Conservation (phyloP, 768 basidiomycete species). For the Lyophyllum semitale region DNA sequence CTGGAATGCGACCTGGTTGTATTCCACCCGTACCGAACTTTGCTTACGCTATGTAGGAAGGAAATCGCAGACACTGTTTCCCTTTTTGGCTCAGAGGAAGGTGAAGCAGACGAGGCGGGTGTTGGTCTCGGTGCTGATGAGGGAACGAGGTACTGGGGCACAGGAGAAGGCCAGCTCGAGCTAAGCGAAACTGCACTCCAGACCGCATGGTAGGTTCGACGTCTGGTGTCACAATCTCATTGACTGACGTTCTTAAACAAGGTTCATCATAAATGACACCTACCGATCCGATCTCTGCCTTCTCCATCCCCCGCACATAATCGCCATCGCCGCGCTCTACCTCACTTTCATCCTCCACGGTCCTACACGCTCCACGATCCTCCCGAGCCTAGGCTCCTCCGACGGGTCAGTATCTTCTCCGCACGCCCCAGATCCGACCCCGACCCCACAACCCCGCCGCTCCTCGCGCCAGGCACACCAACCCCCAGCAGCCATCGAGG, state of each 20-base stretch:
- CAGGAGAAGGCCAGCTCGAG: slow-evolving; percentile 77
- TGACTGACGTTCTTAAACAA: slow-evolving; percentile 27
- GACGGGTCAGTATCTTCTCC: slow-evolving; percentile 13
- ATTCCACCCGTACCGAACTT: slow-evolving; percentile 93
- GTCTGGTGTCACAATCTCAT: background rate
- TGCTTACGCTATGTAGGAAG: slow-evolving; percentile 74
- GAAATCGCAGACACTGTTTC: slow-evolving; percentile 43
- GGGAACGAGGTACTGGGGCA: slow-evolving; percentile 76
- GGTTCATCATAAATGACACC: slow-evolving; percentile 97
- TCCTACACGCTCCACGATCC: slow-evolving; percentile 48
- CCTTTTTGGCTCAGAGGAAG: slow-evolving; percentile 42
- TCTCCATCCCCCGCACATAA: slow-evolving; percentile 92
- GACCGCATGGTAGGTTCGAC: slow-evolving; percentile 76
- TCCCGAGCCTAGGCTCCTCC: slow-evolving; percentile 28
- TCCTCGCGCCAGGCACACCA: slow-evolving; percentile 51
- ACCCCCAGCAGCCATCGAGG: slow-evolving; percentile 21
- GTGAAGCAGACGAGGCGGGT: slow-evolving; percentile 60
- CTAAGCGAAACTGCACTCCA: slow-evolving; percentile 79
- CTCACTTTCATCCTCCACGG: slow-evolving; percentile 79
- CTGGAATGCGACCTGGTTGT: slow-evolving; percentile 92
- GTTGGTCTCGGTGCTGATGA: slow-evolving; percentile 47
- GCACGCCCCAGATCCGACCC: slow-evolving; percentile 8
- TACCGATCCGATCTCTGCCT: slow-evolving; percentile 93
- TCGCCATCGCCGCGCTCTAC: slow-evolving; percentile 91
- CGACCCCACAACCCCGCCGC: slow-evolving; percentile 47